Evolutionary conservation across 2,329 filamentous ascomycete genomes (phyloP).

Genomic region (Trichoderma breve): DNA sequence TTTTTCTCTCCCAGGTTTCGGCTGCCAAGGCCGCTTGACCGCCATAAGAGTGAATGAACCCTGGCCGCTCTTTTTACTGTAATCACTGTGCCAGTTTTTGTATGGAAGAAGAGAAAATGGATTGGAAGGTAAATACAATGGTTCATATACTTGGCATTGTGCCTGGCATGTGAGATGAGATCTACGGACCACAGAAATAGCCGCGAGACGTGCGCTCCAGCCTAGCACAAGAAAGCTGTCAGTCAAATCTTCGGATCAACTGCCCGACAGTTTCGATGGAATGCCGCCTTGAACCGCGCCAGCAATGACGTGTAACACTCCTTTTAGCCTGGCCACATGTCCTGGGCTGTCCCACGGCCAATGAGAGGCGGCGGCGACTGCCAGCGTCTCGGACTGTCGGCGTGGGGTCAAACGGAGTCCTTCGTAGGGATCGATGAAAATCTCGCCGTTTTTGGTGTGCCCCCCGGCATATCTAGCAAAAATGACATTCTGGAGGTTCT

Average conservation of each 20-base stretch:
- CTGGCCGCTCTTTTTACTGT: neutral
- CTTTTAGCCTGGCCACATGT: neutral
- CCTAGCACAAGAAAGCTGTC: neutral
- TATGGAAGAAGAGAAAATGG: neutral
- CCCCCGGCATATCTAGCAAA: neutral
- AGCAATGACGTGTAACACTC: constrained; percentile 1
- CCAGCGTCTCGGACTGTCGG: constrained; percentile 1
- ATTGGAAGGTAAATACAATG: neutral
- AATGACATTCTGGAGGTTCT: neutral
- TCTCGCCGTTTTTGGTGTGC: neutral
- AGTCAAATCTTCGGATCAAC: neutral
- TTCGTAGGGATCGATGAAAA: neutral
- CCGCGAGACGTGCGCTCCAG: neutral
- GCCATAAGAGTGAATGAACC: neutral
- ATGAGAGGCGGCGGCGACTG: neutral
- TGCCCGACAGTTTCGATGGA: neutral
- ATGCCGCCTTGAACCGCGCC: neutral
- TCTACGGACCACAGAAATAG: neutral
- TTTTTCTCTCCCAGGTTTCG: neutral
- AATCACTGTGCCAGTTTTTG: neutral
- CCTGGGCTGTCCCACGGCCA: neutral
- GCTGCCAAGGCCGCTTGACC: neutral
- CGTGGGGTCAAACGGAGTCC: neutral
- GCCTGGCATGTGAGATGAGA: neutral
- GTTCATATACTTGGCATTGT: neutral